Evolutionary conservation across 2,329 filamentous ascomycete species (phyloP).

Genomic region (Fusarium sp.): DNA sequence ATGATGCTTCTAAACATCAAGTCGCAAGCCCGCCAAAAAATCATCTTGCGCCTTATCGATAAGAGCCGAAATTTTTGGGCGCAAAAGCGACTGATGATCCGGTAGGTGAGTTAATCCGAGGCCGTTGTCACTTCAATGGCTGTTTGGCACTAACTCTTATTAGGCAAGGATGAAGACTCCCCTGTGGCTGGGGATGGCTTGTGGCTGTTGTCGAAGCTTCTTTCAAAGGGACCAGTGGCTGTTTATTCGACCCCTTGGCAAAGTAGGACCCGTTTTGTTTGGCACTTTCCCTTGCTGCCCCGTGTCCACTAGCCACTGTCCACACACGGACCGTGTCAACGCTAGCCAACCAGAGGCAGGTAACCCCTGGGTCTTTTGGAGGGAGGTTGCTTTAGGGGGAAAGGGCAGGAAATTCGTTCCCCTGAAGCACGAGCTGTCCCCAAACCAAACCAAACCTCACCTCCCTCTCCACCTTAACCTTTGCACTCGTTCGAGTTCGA

Average conservation of each 20-base stretch:
- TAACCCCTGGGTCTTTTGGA: slow-evolving; percentile 38
- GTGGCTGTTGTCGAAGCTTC: slow-evolving; percentile 33
- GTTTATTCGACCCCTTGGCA: slow-evolving; percentile 37
- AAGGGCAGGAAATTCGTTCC: slow-evolving; percentile 56
- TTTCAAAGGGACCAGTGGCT: slow-evolving; percentile 45
- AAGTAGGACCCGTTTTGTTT: slow-evolving; percentile 41
- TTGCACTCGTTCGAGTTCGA: slow-evolving; percentile 52
- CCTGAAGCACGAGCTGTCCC: slow-evolving; percentile 55
- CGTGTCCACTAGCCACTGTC: slow-evolving; percentile 51
- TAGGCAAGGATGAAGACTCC: slow-evolving; percentile 35
- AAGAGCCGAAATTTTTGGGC: slow-evolving; percentile 47
- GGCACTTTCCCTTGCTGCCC: slow-evolving; percentile 48
- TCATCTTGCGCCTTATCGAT: slow-evolving; percentile 56
- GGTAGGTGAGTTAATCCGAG: slow-evolving; percentile 56
- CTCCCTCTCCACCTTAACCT: slow-evolving; percentile 47
- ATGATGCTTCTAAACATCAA: slow-evolving; percentile 51
- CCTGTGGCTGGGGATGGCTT: slow-evolving; percentile 45
- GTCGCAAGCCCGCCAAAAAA: slow-evolving; percentile 52
- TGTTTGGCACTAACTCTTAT: slow-evolving; percentile 31
- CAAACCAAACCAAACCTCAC: slow-evolving; percentile 38
- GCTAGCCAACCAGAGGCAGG: slow-evolving; percentile 52
- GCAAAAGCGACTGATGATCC: slow-evolving; percentile 33
- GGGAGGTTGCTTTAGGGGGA: slow-evolving; percentile 46
- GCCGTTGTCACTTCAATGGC: not conserved
- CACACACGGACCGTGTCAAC: slow-evolving; percentile 48